These are phyloP conservation scores for Setomelanomma holmii DNA, from an alignment of 2,329 filamentous ascomycete genomes.

Conservation along the genomic window DNA sequence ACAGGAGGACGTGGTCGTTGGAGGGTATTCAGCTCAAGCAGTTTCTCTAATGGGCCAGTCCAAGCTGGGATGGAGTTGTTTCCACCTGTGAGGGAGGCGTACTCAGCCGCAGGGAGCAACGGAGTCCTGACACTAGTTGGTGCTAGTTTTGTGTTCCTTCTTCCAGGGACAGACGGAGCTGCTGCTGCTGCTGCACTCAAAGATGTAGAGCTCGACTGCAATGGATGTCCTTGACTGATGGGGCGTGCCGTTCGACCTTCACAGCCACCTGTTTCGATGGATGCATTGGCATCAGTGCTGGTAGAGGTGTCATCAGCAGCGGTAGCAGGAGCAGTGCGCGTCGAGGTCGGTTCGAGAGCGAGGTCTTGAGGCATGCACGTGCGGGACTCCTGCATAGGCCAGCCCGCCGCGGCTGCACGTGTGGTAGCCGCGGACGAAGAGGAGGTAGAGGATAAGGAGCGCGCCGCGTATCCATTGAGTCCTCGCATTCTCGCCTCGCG, in stretches of 20 bases:
- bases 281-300: not conserved
- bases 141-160: too few relatives aligned
- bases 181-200: too few relatives aligned
- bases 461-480: too few relatives aligned
- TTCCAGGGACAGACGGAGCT: too few relatives aligned
- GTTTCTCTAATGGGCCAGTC: conserved; percentile 3
- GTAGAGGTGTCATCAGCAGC: not conserved
- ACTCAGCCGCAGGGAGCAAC: too few relatives aligned
- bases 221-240: not conserved
- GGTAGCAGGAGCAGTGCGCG: not conserved
- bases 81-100: too few relatives aligned
- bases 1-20: too few relatives aligned
- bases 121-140: too few relatives aligned
- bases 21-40: conserved; percentile 3
- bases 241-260: too few relatives aligned
- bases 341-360: not conserved
- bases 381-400: not conserved
- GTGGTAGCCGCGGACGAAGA: not conserved
- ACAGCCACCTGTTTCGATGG: too few relatives aligned
- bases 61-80: not conserved
- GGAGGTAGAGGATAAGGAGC: not conserved
- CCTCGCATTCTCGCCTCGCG: not conserved
- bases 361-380: not conserved
- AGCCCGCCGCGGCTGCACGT: not conserved
- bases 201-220: too few relatives aligned